Conservation (phyloP, 768 basidiomycete genomes). For the Inosperma sp. region DNA sequence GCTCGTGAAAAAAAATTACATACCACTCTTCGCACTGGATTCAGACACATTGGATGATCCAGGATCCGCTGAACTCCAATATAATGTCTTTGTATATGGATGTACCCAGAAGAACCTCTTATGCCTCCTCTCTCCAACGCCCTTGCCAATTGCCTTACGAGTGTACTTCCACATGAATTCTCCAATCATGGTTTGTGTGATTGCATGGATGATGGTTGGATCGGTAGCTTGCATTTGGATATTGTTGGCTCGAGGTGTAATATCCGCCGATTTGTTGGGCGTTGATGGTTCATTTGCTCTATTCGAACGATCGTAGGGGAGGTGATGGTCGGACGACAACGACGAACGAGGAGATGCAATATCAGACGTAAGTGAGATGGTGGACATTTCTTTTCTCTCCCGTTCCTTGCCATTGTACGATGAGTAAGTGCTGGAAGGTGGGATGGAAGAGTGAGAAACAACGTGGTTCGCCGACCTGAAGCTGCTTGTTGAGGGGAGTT, state of each 20-base stretch:
- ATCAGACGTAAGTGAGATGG: conserved; percentile 66
- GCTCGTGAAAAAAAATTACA: conserved; percentile 31
- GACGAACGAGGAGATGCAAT: conserved; percentile 76
- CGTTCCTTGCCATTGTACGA: conserved; percentile 49
- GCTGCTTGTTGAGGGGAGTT: conserved; percentile 74
- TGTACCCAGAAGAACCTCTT: conserved; percentile 99
- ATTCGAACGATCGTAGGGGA: conserved; percentile 42
- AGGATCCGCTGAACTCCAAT: conserved; percentile 95
- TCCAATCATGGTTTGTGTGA: conserved; percentile 99
- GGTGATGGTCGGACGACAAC: conserved; percentile 72
- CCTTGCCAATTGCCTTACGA: conserved; percentile 81
- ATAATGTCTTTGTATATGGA: conserved; percentile 95
- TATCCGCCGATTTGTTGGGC: conserved; percentile 44
- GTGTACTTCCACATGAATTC: conserved; percentile 99
- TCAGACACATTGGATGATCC: conserved; percentile 84
- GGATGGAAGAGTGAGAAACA: conserved; percentile 45
- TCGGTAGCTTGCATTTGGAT: conserved; percentile 60
- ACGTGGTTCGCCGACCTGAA: conserved; percentile 73
- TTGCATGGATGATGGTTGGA: conserved; percentile 87
- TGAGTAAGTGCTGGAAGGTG: conserved; percentile 39
- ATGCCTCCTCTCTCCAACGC: conserved; percentile 85
- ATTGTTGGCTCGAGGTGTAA: conserved; percentile 35
- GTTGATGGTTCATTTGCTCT: conserved; percentile 35
- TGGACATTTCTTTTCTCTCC: conserved; percentile 56
- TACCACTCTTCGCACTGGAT: conserved; percentile 95